Conservation (phyloP, 495 filamentous ascomycete species). For the Amorphotheca resinae region DNA sequence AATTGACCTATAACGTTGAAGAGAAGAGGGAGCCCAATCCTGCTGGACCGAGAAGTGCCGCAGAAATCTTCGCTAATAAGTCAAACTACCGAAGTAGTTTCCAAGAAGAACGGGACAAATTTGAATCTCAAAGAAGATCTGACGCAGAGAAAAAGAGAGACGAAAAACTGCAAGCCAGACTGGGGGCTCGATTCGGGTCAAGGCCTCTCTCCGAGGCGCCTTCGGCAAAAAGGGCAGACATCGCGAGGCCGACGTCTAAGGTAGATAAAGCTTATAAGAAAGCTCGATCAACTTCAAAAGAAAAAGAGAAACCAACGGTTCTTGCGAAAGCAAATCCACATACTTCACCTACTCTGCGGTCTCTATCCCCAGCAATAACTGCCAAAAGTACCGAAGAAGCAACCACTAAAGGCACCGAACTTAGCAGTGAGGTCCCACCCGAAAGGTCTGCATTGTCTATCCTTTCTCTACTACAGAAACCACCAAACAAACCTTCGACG, state of each 20-base stretch:
- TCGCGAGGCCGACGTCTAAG: no score
- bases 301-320: neutral
- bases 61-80: conserved; percentile 1
- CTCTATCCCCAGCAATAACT: neutral
- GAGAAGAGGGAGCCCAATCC: neutral
- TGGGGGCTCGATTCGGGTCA: neutral
- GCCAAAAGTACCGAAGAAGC: neutral
- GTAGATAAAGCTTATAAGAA: no score
- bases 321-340: neutral
- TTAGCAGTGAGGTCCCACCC: neutral
- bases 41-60: neutral
- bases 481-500: neutral
- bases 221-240: neutral
- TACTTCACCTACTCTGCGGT: neutral
- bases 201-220: neutral
- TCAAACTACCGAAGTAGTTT: neutral
- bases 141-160: neutral
- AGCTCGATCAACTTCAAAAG: neutral
- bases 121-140: neutral
- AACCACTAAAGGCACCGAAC: no score
- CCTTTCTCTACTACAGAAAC: neutral
- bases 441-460: neutral
- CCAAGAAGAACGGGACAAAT: conserved; percentile 1
- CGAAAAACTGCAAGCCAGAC: neutral
- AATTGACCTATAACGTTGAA: no score